Base-by-base conservation (phyloP, 306 rosid genomes). In the Acacia acuminata region DNA sequence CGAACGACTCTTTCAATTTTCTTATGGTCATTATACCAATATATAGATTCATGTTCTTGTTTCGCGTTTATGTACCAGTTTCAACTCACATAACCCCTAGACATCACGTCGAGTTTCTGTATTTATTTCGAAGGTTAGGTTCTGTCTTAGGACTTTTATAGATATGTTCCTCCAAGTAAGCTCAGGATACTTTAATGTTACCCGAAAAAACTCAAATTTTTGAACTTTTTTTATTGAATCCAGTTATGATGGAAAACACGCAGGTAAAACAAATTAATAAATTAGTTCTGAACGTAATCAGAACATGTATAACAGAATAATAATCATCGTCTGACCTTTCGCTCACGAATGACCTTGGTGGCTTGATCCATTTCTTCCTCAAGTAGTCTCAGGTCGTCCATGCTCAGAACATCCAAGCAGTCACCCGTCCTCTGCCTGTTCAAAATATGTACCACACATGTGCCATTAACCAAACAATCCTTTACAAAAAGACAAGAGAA, bases 401-500 rank as follows among this genome's bases (percentile, higher is more conserved):
- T 88, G 73, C 24, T 75, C 86, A 95, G 84, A 87, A 86, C 91
- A 42, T 88, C 80, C 78, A 90, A 61, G 79, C 89, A 90, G 44
- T 92, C 90, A 19, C 98, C 98, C 84, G 82, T 80, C 86, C 97
- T 93, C 82, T 92, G 98, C 86, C 98, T 94, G 43, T 12, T 12
- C 70, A 64, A 64, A 13, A 15, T 64, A 63, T 4, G n/a, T 19
- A 20, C 19, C 4, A 32, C 2, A 73, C 2, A 73, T 4, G 38
- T 4, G 14, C 32, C 74, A 13, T 51, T 45, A 61, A n/a, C 63
- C 30, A 61, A 72, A 17, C 43, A 76, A 42, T 5, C 12, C 40
- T 64, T 67, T 5, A 22, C 10, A 20, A 71, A 27, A 63, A 14
- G 11, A 24, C 12, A 55, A 10, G 20, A 50, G 27, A 48, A 79